Base-by-base conservation (phyloP, 345 rosid genomes). In the Moringa oleifera region DNA sequence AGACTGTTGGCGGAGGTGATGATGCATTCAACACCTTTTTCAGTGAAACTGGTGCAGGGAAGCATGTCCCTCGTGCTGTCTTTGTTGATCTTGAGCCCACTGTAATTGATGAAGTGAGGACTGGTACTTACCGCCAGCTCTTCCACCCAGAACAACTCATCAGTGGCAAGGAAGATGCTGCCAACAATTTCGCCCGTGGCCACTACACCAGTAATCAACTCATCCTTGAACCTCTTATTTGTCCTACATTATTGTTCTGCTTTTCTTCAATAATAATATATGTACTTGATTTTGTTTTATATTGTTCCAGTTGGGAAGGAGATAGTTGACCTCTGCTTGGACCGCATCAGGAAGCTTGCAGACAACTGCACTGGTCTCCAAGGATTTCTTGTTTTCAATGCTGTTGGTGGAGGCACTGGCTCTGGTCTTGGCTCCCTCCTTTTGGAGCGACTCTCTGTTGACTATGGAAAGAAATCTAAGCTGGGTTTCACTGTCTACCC, bases 11-110 rank as follows among this genome's bases (percentile, higher is more conserved):
- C 0, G 90, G 88, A 75, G 90, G 90, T 31, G 88, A 85, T 28
- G 90, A 87, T 77, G 94, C 90, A 22, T 87, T 85, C 79, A 86
- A n/a, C n/a, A n/a, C n/a, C n/a, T n/a, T n/a, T n/a, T n/a, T n/a
- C n/a, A n/a, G n/a, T n/a, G n/a, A n/a, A n/a, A n/a, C n/a, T n/a
- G n/a, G n/a, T n/a, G n/a, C n/a, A n/a, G n/a, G n/a, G n/a, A n/a
- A n/a, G n/a, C n/a, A n/a, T n/a, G n/a, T n/a, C n/a, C n/a, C n/a
- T n/a, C n/a, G n/a, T n/a, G n/a, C n/a, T n/a, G n/a, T 87, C 62
- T 87, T 87, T 25, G 90, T 87, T 21, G 94, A 87, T 58, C 94
- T 87, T 18, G 94, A 87, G 81, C 94, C 94, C 18, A 87, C 94
- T 50, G 94, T 87, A 67, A 84, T 84, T 7, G 90, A 87, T 71